Base-by-base conservation (phyloP, 148 eudicot genomes). In the Chenopodium formosanum region DNA sequence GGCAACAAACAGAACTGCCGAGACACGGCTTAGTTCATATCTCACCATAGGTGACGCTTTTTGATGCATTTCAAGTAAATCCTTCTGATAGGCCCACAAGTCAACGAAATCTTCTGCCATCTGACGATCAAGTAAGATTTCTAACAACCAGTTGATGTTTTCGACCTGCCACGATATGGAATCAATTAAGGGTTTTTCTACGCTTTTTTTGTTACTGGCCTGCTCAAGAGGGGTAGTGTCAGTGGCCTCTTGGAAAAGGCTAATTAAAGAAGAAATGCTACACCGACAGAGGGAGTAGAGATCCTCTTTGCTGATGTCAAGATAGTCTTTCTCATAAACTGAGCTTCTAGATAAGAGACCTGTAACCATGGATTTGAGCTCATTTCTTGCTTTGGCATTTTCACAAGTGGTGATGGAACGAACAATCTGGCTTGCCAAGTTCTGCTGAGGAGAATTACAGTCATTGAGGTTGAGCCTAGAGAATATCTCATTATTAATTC, bases 1-100 rank as follows among this genome's bases (percentile, higher is more conserved):
- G 31, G 95, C 98, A 25, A 90, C 86, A 80, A 96, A 94, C 52
- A 96, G 76, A 62, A 73, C 82, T 52, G 99, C 94, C 19, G 99
- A 90, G 23, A 94, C 88, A 8, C 99, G 95, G 80, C 98, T 96
- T 34, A 96, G 84, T 83, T 96, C 99, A 32, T 94, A 96, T 84
- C 98, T 89, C 40, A 94, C 85, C 94, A 96, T 89, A 2, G 97
- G 94, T 29, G 98, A 91, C 50, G 90, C 79, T 37, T 40, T 83
- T 62, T 68, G 83, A 69, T 94, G 98, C 89, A 92, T 76, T 67
- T 82, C 83, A 9, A 89, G 83, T 82, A 96, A 78, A 72, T 92
- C 90, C 31, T 77, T 79, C 73, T 92, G 95, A 72, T 56, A 65
- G 2, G 92, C 91, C 99, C 99, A 96, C 65, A 91, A 79, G 40